phyloP scores from a whole-genome alignment of 805 yeast genomes.

The Yamadazyma tumulicola region DNA sequence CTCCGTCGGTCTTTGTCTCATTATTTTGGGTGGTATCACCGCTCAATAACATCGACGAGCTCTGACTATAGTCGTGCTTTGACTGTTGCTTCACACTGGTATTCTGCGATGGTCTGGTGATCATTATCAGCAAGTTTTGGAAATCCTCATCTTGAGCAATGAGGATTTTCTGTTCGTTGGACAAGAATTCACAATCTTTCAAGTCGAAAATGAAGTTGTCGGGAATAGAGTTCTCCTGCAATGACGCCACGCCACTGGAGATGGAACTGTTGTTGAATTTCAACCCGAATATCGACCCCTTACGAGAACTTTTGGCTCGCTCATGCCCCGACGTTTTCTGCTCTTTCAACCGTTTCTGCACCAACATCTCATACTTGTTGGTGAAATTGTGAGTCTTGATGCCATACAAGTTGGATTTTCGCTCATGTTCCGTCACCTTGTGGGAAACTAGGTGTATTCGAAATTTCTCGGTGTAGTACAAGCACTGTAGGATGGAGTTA shows the following conservation, averaged over 20 bases:
- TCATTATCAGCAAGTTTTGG: conserved; percentile 28
- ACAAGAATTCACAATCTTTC: conserved; percentile 27
- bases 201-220: conserved; percentile 11
- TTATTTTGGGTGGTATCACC: conserved; percentile 5
- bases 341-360: conserved; percentile 33
- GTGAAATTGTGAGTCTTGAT: conserved; percentile 34
- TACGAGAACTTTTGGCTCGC: conserved; percentile 23
- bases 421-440: conserved; percentile 28
- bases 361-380: conserved; percentile 37
- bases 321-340: conserved; percentile 16
- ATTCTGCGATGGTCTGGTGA: conserved; percentile 32
- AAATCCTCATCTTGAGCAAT: conserved; percentile 25
- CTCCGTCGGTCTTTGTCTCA: conserved; percentile 18
- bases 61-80: conserved; percentile 27
- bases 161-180: conserved; percentile 31
- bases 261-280: conserved; percentile 26
- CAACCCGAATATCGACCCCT: conserved; percentile 38
- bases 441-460: conserved; percentile 40
- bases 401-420: conserved; percentile 27
- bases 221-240: conserved; percentile 12
- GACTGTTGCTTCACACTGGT: conserved; percentile 7
- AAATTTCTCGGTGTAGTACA: conserved; percentile 71
- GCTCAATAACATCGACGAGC: conserved; percentile 31
- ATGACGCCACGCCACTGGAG: conserved; percentile 3
- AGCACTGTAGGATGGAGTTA: conserved; percentile 86